Evolutionary conservation across 768 basidiomycete genomes (phyloP), one percentile per base, ranked within the genome.

Genomic region (Podaxis sp.): DNA sequence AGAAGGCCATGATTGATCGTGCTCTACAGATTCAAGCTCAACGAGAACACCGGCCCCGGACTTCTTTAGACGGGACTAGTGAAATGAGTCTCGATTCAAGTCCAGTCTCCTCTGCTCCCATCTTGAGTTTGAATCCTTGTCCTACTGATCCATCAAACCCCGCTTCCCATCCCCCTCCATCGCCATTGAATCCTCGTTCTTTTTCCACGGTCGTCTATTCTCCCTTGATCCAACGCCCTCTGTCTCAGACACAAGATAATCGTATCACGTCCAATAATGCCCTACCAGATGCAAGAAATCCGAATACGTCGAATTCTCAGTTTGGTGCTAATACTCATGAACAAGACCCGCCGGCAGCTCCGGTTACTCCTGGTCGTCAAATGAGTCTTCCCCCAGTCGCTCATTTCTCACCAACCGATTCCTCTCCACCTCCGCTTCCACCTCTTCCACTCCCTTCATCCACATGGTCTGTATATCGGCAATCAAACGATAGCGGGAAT

Each of bases 361-460:
- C 60, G 6, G 2, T 22, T n/a, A 48, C 52, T 33, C 41, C 53
- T 24, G 12, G 11, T 4, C 60, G 60, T 22, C 5, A 54, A 13
- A 11, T 49, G n/a, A 62, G 60, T 20, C 36, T 62, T 3, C 60
- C 60, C 22, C 60, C 60, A 7, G 60, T 62, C 7, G 60, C 52
- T 13, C 53, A 55, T 44, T 36, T 62, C 12, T 55, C 60, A 46
- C 60, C 52, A 55, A 24, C 28, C 12, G 41, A 55, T 24, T 24
- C 40, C 22, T 33, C 60, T 10, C 53, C 60, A 13, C 40, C 59
- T 5, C 28, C 15, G 17, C 41, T 28, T 22, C 33, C 30, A 33
- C 40, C 30, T 46, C 24, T 40, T 41, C 59, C 53, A 24, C 40
- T 46, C 41, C 28, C 58, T 51, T 49, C 24, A 38, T 22, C 49